Base-by-base conservation (phyloP, 2,329 filamentous ascomycete species). In the Trichoderma pleuroti region DNA sequence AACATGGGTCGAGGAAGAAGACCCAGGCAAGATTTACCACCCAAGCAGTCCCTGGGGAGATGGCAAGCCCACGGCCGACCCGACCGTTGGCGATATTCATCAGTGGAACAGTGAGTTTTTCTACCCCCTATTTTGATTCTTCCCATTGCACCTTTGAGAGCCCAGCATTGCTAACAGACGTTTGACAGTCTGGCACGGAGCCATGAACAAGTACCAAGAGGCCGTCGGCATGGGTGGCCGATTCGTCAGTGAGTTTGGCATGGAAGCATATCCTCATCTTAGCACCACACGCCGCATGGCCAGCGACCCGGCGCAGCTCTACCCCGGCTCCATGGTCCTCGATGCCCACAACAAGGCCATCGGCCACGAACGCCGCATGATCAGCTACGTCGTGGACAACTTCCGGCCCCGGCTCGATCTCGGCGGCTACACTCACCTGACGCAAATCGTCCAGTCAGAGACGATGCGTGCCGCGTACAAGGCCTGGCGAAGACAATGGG, bases 341-440 rank as follows among this genome's bases (percentile, higher is more conserved):
- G 92, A 94, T 76, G 94, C 94, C 77, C 92, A 94, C 81, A 95
- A 95, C 81, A 95, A 95, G 80, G 92, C 91, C 9, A 89, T 90
- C 74, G 92, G 92, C 0, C 91, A 94, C 76, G 91, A 94, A 78
- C 85, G 92, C 42, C 85, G 92, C 49, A 88, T 94, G 71, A 90
- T 91, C 14, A 89, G 90, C 0, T 95, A 95, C 76, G 82, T 94
- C 2, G 87, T 90, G 14, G 92, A 94, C 76, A 95, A 94, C 81
- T 89, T 94, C 76, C 86, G 87, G 4, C 78, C 80, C 24, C 79
- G 81, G 54, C 86, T 91, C 70, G 84, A 88, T 39, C 82, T 86
- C 42, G 88, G 91, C 1, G 90, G 93, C 72, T 93, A 94, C 81
- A 94, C 94, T 78, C 92, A 92, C 16, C 88, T 91, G 26, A 87